Evolutionary conservation across 164 flowering plant genomes (phyloP).

Genomic region (Chimonanthus praecox): DNA sequence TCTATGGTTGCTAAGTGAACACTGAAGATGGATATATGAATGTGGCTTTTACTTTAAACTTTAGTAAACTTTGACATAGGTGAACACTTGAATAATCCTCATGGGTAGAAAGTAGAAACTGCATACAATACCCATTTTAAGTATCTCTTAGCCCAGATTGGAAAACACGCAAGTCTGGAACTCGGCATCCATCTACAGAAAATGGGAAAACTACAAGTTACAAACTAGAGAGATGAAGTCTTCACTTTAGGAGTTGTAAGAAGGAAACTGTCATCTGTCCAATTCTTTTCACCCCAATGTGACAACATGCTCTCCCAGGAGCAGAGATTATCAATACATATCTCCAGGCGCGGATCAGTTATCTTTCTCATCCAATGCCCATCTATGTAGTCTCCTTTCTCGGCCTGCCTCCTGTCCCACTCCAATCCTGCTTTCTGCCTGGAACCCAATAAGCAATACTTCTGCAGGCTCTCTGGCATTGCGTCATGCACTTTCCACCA

Average conservation of each 20-base stretch:
- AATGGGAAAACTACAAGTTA: conserved; percentile 5
- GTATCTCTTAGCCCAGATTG: neutral
- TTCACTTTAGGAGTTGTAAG: conserved; percentile 21
- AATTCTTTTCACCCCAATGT: conserved; percentile 79
- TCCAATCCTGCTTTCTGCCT: conserved; percentile 84
- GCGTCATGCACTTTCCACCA: conserved; percentile 96
- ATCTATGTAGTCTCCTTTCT: conserved; percentile 67
- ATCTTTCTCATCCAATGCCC: conserved; percentile 85
- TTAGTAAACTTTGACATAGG: neutral
- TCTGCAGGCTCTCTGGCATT: conserved; percentile 76
- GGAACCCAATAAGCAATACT: conserved; percentile 69
- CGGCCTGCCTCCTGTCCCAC: conserved; percentile 91
- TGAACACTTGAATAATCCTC: neutral
- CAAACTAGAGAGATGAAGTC: conserved; percentile 21
- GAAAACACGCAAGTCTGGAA: no score
- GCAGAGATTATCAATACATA: conserved; percentile 56
- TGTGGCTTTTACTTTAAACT: neutral
- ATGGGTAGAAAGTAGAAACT: neutral
- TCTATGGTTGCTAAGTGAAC: neutral
- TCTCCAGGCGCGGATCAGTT: conserved; percentile 43
- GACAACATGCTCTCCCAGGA: conserved; percentile 72
- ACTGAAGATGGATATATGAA: neutral
- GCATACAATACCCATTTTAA: neutral
- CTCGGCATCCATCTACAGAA: neutral
- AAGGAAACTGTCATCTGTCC: conserved; percentile 48